Base-by-base conservation (phyloP, 768 basidiomycete genomes). In the Tylopilus vinaceipallidus region DNA sequence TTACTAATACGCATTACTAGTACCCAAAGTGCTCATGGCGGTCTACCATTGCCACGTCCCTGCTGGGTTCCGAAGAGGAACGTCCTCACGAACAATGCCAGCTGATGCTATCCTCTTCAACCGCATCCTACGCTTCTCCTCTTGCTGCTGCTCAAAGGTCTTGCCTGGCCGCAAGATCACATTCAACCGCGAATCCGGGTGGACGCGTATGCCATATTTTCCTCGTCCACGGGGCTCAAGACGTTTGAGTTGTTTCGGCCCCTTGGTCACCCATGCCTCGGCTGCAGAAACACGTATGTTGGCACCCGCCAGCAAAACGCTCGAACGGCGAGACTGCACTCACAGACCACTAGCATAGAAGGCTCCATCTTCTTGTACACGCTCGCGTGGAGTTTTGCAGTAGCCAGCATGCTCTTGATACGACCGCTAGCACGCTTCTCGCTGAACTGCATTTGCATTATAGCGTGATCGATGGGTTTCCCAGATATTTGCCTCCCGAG, bases 361-460 rank as follows among this genome's bases (percentile, higher is more conserved):
- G 82, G 70, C 38, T 84, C 73, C 63, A 98, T 71, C 26, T 80
- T 81, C 72, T 95, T 93, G 62, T 86, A 85, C 33, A 82, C 75
- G 24, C 71, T 72, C 0, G 95, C 95, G 59, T 95, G 88, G 63
- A 93, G 83, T 62, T 89, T 87, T 3, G 93, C 94, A 1, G 88
- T 81, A 12, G 82, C 83, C 38, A 98, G 78, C 81, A 92, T 92
- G 58, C 86, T 89, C 79, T 91, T 85, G 50, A 99, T 82, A 52
- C 91, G 84, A 40, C 75, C 78, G 55, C 91, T 86, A 13, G 88
- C 91, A 20, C 91, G 80, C 72, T 99, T 99, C 68, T 95, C 88
- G 55, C 88, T 91, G 69, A 97, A 98, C 65, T 88, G 81, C 91
- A 98, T 95, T 61, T 99, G 95, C 49, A 98, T 74, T 64, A 99